phyloP scores from a whole-genome alignment of 139 green algal species.

The Chlamydomonas incerta region DNA sequence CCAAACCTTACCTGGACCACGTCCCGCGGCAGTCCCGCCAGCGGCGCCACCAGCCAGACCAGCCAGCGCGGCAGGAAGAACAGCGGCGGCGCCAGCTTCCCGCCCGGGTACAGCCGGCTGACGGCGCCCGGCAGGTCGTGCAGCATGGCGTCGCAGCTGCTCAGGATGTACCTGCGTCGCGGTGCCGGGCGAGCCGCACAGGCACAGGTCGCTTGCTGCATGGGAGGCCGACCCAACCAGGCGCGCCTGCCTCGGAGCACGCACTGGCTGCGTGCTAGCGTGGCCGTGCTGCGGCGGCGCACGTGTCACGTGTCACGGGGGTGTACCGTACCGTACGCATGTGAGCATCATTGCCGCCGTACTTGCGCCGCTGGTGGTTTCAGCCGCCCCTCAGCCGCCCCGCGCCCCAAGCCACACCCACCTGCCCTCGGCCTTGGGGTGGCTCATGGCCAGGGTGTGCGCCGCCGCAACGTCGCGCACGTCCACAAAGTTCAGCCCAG shows the following conservation, averaged over 20 bases:
- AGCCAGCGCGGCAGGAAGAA: conserved; percentile 18
- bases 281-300: no score
- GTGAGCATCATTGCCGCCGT: no score
- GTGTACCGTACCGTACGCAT: no score
- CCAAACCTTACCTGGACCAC: not conserved
- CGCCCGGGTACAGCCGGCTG: not conserved
- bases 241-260: no score
- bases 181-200: no score
- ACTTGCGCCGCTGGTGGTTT: no score
- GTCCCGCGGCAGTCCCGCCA: not conserved
- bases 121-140: not conserved
- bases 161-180: conserved; percentile 12
- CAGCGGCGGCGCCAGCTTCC: not conserved
- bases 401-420: no score
- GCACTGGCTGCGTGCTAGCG: no score
- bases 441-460: conserved; percentile 60
- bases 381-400: no score
- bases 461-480: conserved; percentile 68
- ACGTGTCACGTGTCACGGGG: no score
- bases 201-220: no score
- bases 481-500: conserved; percentile 57
- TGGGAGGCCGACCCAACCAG: no score
- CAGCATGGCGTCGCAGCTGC: not conserved
- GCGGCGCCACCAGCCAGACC: conserved; percentile 13
- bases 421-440: conserved; percentile 34